Percentiles rank a stretch among this genome's conserved stretches.
phyloP scores from a whole-genome alignment of 148 eudicot genomes.

The Agrostemma githago region DNA sequence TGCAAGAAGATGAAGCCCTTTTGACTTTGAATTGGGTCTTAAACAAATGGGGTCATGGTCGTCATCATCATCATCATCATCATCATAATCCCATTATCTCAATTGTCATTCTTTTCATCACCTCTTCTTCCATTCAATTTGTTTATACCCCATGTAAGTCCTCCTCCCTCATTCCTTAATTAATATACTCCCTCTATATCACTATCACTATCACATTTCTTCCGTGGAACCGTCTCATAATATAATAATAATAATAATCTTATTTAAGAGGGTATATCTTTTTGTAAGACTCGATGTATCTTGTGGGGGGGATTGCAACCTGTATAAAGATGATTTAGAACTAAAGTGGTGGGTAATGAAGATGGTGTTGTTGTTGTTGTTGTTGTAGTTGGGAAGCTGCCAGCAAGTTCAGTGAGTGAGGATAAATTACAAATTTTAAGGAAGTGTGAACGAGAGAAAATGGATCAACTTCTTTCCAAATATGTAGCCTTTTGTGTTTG shows the following conservation, averaged over 20 bases:
- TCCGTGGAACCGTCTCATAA: neutral
- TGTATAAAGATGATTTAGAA: neutral
- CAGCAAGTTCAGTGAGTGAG: slow-evolving; percentile 56
- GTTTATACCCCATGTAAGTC: slow-evolving; percentile 64
- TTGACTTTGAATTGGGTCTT: slow-evolving; percentile 60
- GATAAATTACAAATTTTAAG: slow-evolving; percentile 43
- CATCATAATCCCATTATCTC: slow-evolving; percentile 33
- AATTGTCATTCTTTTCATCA: slow-evolving; percentile 51
- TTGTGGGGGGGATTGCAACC: too few species aligned
- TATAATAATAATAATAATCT: too few species aligned
- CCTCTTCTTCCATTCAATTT: slow-evolving; percentile 32
- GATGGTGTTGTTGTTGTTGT: neutral
- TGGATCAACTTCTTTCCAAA: slow-evolving; percentile 41
- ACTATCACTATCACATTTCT: too few species aligned
- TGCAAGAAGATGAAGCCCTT: slow-evolving; percentile 48
- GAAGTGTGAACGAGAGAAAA: slow-evolving; percentile 51
- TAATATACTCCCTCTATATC: too few species aligned
- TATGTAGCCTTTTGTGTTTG: slow-evolving; percentile 60
- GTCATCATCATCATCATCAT: too few species aligned
- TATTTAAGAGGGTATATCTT: too few species aligned
- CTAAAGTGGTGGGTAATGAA: neutral
- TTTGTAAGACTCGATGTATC: too few species aligned
- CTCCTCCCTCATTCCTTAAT: neutral
- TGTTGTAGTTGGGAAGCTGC: slow-evolving; percentile 63
- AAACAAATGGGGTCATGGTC: slow-evolving; percentile 52